phyloP scores from a whole-genome alignment of 2,329 filamentous ascomycete species.

The Ophiostoma quercus region DNA sequence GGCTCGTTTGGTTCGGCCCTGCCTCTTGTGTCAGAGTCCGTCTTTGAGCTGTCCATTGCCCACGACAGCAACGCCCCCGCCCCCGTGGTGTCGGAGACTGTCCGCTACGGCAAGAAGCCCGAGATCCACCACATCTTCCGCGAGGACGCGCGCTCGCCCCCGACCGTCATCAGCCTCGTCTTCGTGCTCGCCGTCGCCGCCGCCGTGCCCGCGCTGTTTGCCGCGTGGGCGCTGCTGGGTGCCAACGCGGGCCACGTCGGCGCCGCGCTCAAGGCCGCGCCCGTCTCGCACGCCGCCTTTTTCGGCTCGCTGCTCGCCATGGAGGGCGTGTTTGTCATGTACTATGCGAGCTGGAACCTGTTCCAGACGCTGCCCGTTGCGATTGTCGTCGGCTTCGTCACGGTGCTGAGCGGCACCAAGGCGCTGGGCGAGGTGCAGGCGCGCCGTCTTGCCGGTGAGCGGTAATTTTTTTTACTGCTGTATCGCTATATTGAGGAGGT shows the following conservation, averaged over 20 bases:
- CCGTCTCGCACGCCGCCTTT: slow-evolving; percentile 77
- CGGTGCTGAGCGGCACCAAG: slow-evolving; percentile 81
- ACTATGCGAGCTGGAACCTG: slow-evolving; percentile 87
- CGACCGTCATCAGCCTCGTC: slow-evolving; percentile 69
- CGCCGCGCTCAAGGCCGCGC: slow-evolving; percentile 69
- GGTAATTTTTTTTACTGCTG: slow-evolving; percentile 35
- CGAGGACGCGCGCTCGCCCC: slow-evolving; percentile 71
- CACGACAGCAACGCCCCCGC: slow-evolving; percentile 57
- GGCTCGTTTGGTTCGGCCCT: slow-evolving; percentile 75
- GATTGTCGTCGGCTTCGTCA: slow-evolving; percentile 59
- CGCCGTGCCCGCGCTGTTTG: slow-evolving; percentile 66
- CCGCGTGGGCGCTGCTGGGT: slow-evolving; percentile 68
- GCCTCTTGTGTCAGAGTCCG: slow-evolving; percentile 56
- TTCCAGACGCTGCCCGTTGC: slow-evolving; percentile 81
- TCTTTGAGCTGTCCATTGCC: slow-evolving; percentile 67
- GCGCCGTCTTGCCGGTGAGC: slow-evolving; percentile 70
- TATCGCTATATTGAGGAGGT: not conserved
- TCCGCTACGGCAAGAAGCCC: slow-evolving; percentile 76
- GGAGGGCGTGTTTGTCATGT: slow-evolving; percentile 89
- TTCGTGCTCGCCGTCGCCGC: slow-evolving; percentile 70
- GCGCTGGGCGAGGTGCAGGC: slow-evolving; percentile 90
- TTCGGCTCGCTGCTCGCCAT: slow-evolving; percentile 81
- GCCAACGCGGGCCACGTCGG: slow-evolving; percentile 75
- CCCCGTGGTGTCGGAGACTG: slow-evolving; percentile 56
- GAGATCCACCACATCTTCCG: slow-evolving; percentile 93